A percentile compares a stretch with the other conserved stretches of the same genome.
These are phyloP conservation scores for Coniochaeta sp. DNA, from an alignment of 2,329 filamentous ascomycete species.

Conservation along the genomic window DNA sequence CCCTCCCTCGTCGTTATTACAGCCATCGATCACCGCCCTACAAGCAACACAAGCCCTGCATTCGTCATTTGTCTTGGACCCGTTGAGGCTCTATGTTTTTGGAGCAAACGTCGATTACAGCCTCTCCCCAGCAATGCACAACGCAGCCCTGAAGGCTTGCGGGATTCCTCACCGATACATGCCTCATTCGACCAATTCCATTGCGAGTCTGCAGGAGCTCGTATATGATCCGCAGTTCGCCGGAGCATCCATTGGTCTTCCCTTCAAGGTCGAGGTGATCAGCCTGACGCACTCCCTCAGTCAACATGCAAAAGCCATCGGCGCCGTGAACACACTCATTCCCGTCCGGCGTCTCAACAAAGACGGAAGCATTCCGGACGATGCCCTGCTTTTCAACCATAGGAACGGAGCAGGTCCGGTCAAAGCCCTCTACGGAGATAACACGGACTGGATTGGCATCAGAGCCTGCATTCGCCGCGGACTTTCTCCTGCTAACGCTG, in stretches of 20 bases:
- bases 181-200: constrained; percentile 53
- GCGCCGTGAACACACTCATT: constrained; percentile 69
- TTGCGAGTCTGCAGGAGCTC: constrained; percentile 57
- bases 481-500: constrained; percentile 63
- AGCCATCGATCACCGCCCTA: constrained; percentile 44
- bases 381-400: constrained; percentile 43
- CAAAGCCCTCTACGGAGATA: constrained; percentile 66
- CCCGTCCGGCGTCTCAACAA: constrained; percentile 53
- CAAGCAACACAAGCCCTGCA: constrained; percentile 61
- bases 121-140: constrained; percentile 73
- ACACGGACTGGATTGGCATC: constrained; percentile 78
- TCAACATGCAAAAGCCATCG: constrained; percentile 65
- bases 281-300: constrained; percentile 62
- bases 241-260: constrained; percentile 63
- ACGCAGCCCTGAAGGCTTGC: constrained; percentile 57
- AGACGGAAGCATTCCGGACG: constrained; percentile 49
- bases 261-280: constrained; percentile 70
- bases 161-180: constrained; percentile 63
- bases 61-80: constrained; percentile 58
- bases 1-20: constrained; percentile 19
- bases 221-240: constrained; percentile 62
- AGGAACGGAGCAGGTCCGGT: constrained; percentile 59
- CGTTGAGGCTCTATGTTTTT: constrained; percentile 66
- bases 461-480: constrained; percentile 65
- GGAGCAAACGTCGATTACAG: constrained; percentile 68